These are phyloP conservation scores for Pyronema omphalodes DNA, from an alignment of 495 filamentous ascomycete genomes.

Conservation along the genomic window DNA sequence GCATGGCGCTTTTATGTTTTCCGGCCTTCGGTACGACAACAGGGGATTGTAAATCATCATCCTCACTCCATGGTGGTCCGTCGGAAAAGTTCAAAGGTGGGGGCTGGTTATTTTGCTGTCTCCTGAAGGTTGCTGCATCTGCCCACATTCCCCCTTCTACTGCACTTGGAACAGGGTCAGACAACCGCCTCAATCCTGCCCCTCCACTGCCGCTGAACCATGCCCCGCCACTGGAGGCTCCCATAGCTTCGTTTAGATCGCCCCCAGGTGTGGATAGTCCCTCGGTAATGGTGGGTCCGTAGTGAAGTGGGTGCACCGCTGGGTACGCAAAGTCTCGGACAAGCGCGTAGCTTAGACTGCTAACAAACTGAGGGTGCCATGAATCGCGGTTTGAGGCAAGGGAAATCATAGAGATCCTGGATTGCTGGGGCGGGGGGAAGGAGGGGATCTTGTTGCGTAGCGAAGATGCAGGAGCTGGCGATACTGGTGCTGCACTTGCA, in stretches of 20 bases:
- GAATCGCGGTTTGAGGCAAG: slow-evolving; percentile 49
- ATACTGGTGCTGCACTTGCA: slow-evolving; percentile 38
- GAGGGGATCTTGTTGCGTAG: slow-evolving; percentile 36
- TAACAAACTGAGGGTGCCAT: slow-evolving; percentile 66
- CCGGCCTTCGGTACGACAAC: slow-evolving; percentile 55
- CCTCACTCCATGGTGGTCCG: slow-evolving; percentile 92
- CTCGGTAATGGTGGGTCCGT: slow-evolving; percentile 68
- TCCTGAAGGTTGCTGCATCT: slow-evolving; percentile 14
- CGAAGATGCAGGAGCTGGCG: slow-evolving; percentile 26
- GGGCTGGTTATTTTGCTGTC: slow-evolving; percentile 38
- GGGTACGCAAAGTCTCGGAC: slow-evolving; percentile 96
- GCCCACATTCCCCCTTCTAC: slow-evolving; percentile 8
- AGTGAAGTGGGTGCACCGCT: slow-evolving; percentile 65
- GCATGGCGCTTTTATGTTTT: slow-evolving; percentile 59
- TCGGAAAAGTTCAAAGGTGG: slow-evolving; percentile 76
- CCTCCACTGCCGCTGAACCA: slow-evolving; percentile 20
- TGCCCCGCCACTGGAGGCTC: not conserved
- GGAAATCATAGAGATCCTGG: slow-evolving; percentile 46
- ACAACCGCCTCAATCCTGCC: slow-evolving; percentile 42
- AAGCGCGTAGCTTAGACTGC: slow-evolving; percentile 69
- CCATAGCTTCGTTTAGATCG: slow-evolving; percentile 19
- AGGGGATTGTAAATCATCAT: slow-evolving; percentile 86
- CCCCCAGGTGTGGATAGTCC: slow-evolving; percentile 74
- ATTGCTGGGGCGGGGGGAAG: slow-evolving; percentile 38
- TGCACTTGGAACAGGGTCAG: slow-evolving; percentile 44